A percentile compares a stretch with the other conserved stretches of the same genome.
Conservation (phyloP, 208 protist genomes). For the Trypanosoma cruzi region DNA sequence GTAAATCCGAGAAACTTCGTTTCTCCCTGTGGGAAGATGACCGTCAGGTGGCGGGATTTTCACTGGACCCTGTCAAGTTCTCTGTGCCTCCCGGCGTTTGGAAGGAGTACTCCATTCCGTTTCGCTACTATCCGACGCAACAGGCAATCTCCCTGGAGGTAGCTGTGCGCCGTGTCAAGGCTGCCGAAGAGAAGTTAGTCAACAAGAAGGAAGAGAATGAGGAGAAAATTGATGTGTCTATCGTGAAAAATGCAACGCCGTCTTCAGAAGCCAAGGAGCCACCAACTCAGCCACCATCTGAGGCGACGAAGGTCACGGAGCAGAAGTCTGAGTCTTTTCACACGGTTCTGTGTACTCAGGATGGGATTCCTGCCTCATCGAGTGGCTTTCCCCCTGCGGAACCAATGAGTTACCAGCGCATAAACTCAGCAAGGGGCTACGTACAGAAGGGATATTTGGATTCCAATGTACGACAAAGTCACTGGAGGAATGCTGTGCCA, state of each 20-base stretch:
- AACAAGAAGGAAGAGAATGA: background rate
- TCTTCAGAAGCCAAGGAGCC: background rate
- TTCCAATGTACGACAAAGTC: slow-evolving; percentile 6
- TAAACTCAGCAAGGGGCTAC: slow-evolving; percentile 6
- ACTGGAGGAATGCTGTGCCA: slow-evolving; percentile 7
- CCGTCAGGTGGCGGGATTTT: slow-evolving; percentile 83
- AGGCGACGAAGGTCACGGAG: background rate
- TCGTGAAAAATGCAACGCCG: background rate
- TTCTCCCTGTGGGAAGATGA: slow-evolving; percentile 85
- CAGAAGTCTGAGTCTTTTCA: background rate
- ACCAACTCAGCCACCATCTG: background rate
- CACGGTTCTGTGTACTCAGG: background rate
- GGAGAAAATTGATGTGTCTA: background rate
- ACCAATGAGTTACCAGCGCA: background rate
- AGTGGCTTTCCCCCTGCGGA: background rate
- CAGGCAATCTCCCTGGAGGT: slow-evolving; percentile 69
- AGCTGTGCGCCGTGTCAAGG: slow-evolving; percentile 35
- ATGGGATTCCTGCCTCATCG: background rate
- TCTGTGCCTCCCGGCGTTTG: slow-evolving; percentile 27
- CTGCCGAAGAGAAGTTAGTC: background rate
- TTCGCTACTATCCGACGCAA: slow-evolving; percentile 80
- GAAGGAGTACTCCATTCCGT: slow-evolving; percentile 88
- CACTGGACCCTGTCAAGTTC: slow-evolving; percentile 77
- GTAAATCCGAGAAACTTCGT: slow-evolving; percentile 53
- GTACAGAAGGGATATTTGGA: slow-evolving; percentile 8